Evolutionary conservation across 257 asterid species (phyloP).

Genomic region (Primulina tabacum): DNA sequence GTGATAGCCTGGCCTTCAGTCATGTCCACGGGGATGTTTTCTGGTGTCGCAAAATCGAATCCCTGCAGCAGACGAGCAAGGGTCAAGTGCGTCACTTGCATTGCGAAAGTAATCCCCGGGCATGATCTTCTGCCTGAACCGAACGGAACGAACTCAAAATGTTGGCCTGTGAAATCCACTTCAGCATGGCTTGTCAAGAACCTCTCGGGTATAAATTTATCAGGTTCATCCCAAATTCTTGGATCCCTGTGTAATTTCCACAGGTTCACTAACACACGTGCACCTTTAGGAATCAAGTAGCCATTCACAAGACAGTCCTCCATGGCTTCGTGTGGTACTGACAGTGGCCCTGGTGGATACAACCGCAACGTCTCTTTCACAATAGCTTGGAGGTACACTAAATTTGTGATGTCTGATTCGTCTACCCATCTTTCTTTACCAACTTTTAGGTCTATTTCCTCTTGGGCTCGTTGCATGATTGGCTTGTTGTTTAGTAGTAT

Average conservation of each 20-base stretch:
- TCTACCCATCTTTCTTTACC: slow-evolving; percentile 52
- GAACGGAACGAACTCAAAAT: slow-evolving; percentile 54
- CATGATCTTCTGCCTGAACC: slow-evolving; percentile 56
- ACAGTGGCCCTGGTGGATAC: slow-evolving; percentile 46
- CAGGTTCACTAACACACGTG: slow-evolving; percentile 37
- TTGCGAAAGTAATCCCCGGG: slow-evolving; percentile 44
- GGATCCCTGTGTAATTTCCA: slow-evolving; percentile 59
- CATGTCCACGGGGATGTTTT: slow-evolving; percentile 40
- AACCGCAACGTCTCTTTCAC: slow-evolving; percentile 50
- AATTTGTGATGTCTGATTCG: slow-evolving; percentile 43
- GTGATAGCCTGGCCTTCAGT: slow-evolving; percentile 42
- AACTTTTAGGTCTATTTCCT: slow-evolving; percentile 39
- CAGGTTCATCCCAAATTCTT: slow-evolving; percentile 43
- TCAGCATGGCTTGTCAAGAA: slow-evolving; percentile 37
- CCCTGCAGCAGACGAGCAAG: slow-evolving; percentile 55
- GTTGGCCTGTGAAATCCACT: slow-evolving; percentile 37
- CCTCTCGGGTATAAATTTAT: slow-evolving; percentile 43
- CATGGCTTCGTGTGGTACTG: slow-evolving; percentile 38
- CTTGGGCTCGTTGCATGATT: slow-evolving; percentile 36
- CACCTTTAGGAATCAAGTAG: slow-evolving; percentile 35
- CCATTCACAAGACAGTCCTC: slow-evolving; percentile 42
- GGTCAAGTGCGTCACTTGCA: slow-evolving; percentile 41
- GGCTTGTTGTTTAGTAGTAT: slow-evolving; percentile 36
- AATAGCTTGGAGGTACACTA: slow-evolving; percentile 48
- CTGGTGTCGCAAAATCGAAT: slow-evolving; percentile 32